These are phyloP conservation scores for Patellifolia procumbens DNA, from an alignment of 179 eudicot species.

Conservation along the genomic window DNA sequence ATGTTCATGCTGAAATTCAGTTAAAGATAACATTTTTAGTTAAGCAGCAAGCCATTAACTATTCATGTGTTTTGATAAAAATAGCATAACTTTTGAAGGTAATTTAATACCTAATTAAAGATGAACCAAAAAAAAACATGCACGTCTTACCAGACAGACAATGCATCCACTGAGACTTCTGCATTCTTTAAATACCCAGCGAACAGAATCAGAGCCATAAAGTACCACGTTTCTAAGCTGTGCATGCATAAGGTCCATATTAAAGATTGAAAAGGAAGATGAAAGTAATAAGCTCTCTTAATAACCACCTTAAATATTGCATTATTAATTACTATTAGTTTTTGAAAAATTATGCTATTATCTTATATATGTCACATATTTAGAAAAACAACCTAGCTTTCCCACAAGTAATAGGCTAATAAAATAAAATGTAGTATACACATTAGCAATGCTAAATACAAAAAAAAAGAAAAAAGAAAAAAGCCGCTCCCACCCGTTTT, in stretches of 20 bases:
- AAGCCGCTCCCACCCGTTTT: no score
- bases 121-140: background rate
- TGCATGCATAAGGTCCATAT: background rate
- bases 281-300: background rate
- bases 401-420: no score
- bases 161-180: conserved; percentile 41
- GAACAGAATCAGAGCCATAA: conserved; percentile 33
- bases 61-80: background rate
- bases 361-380: no score
- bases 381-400: no score
- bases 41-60: background rate
- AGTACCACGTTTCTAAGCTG: conserved; percentile 46
- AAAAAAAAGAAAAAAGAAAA: no score
- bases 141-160: conserved; percentile 37
- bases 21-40: background rate
- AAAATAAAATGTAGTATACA: no score
- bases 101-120: background rate
- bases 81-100: background rate
- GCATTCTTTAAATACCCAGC: conserved; percentile 46
- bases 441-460: no score
- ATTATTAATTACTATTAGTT: no score
- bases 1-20: conserved; percentile 49
- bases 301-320: background rate
- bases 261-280: background rate
- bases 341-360: no score